Evolutionary conservation across 2,329 filamentous ascomycete species (phyloP).

Genomic region (Talaromyces sp.): DNA sequence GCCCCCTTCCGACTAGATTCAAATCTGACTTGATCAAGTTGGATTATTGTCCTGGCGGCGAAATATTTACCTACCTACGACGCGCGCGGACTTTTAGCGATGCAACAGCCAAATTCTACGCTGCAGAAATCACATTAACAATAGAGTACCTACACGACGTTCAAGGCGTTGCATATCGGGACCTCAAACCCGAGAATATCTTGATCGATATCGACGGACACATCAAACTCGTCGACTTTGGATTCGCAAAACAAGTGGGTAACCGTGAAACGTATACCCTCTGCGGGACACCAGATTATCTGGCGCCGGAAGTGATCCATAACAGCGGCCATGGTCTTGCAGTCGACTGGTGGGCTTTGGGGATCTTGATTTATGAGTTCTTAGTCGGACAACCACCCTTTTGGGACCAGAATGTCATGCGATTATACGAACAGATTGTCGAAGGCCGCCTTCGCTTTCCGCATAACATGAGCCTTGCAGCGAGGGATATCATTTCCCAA

Average conservation of each 20-base stretch:
- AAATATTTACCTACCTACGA: constrained; percentile 62
- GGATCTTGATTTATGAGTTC: constrained; percentile 63
- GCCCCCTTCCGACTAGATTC: background rate
- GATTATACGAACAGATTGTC: constrained; percentile 64
- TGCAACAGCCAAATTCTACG: constrained; percentile 59
- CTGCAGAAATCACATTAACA: constrained; percentile 61
- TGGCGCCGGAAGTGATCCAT: constrained; percentile 62
- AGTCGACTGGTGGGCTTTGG: constrained; percentile 66
- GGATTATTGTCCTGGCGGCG: constrained; percentile 63
- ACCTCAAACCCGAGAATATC: constrained; percentile 64
- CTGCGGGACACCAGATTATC: constrained; percentile 63
- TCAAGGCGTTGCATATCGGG: constrained; percentile 61
- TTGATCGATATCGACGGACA: constrained; percentile 61
- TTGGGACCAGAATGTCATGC: constrained; percentile 65
- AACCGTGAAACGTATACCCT: constrained; percentile 58
- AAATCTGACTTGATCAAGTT: constrained; percentile 37
- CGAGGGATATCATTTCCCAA: constrained; percentile 56
- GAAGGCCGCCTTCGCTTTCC: constrained; percentile 59
- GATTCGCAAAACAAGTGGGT: constrained; percentile 61
- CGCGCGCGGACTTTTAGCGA: constrained; percentile 59
- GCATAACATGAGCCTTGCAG: constrained; percentile 53
- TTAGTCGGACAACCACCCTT: constrained; percentile 63
- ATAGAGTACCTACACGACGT: constrained; percentile 60
- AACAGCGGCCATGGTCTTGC: constrained; percentile 61
- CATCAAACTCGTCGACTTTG: constrained; percentile 63